Evolutionary conservation across 2,329 filamentous ascomycete genomes (phyloP).

Genomic region (Rhynchosporium secalis): DNA sequence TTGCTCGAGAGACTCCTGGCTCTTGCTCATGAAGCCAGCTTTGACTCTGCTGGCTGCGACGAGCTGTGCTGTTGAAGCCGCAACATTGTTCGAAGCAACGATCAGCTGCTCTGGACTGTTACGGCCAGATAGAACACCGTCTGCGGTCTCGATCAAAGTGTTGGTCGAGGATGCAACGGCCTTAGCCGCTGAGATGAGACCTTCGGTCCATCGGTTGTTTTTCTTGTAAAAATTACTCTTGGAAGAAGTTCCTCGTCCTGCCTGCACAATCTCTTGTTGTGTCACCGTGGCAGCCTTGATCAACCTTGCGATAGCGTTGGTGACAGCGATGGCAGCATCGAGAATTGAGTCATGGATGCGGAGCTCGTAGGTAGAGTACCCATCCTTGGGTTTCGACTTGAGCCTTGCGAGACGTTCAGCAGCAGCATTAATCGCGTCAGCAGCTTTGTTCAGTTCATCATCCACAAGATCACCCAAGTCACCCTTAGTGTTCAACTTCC

Average conservation of each 20-base stretch:
- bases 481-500: constrained; percentile 76
- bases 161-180: constrained; percentile 93
- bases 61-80: constrained; percentile 92
- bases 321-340: constrained; percentile 89
- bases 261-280: constrained; percentile 94
- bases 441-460: constrained; percentile 86
- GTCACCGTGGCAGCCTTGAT: constrained; percentile 93
- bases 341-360: constrained; percentile 95
- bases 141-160: constrained; percentile 94
- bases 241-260: constrained; percentile 83
- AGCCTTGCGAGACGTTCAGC: constrained; percentile 86
- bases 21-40: constrained; percentile 97
- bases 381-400: constrained; percentile 93
- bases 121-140: constrained; percentile 87
- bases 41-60: constrained; percentile 95
- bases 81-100: constrained; percentile 95
- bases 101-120: constrained; percentile 97
- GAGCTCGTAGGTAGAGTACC: constrained; percentile 93
- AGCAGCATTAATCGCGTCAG: constrained; percentile 91
- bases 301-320: constrained; percentile 86
- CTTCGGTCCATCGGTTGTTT: constrained; percentile 99
- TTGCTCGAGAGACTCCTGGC: constrained; percentile 84
- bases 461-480: constrained; percentile 94
- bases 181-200: constrained; percentile 94
- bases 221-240: constrained; percentile 98